Evolutionary conservation across 1,139 yeast genomes (phyloP).

Genomic region (Arxiozyma telluris): DNA sequence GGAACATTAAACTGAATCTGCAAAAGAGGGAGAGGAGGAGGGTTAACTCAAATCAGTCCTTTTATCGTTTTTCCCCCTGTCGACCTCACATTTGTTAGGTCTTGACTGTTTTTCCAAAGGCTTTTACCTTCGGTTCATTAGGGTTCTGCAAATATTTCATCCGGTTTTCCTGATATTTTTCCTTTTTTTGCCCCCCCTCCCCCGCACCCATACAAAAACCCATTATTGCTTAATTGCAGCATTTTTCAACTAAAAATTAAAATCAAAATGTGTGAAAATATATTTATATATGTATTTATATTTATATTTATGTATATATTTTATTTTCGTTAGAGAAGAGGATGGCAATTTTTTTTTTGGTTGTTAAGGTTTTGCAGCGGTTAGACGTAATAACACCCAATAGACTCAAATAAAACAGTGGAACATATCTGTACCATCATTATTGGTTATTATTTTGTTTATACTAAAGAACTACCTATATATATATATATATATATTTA

Average conservation of each 20-base stretch:
- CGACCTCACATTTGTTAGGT: not conserved
- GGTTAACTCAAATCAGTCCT: too few relatives aligned
- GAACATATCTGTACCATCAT: too few relatives aligned
- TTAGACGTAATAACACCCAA: slow-evolving; percentile 7
- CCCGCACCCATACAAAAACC: not conserved
- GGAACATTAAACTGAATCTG: too few relatives aligned
- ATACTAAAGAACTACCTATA: too few relatives aligned
- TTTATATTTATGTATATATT: too few relatives aligned
- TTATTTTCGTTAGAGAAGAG: too few relatives aligned
- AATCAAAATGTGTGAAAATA: too few relatives aligned
- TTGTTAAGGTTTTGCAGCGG: not conserved
- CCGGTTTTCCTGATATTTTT: not conserved
- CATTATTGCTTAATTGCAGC: not conserved
- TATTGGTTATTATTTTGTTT: not conserved
- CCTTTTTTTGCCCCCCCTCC: not conserved
- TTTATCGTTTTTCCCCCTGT: not conserved
- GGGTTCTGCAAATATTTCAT: not conserved
- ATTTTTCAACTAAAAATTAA: not conserved
- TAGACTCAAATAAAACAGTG: too few relatives aligned
- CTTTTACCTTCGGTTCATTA: not conserved
- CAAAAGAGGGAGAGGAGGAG: not conserved
- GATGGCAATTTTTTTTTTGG: too few relatives aligned
- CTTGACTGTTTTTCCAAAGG: too few relatives aligned
- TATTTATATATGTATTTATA: too few relatives aligned
- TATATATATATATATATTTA: too few relatives aligned